Percentiles rank a stretch among this genome's conserved stretches.
Evolutionary conservation across 2,329 filamentous ascomycete species (phyloP).

Genomic region (Fusarium camptoceras): DNA sequence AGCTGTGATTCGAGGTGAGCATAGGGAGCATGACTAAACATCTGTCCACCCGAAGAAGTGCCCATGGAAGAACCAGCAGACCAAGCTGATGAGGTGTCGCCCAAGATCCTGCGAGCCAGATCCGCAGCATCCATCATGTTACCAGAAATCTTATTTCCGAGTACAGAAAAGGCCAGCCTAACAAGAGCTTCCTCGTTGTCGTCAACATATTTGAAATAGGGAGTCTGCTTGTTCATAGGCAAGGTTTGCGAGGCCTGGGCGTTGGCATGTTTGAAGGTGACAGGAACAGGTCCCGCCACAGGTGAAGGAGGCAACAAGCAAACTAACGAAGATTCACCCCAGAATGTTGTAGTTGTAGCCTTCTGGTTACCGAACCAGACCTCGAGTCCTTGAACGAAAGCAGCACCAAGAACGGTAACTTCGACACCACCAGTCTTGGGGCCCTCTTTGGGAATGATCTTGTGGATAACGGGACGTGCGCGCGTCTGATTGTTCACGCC

Average conservation of each 20-base stretch:
- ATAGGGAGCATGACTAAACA: constrained; percentile 57
- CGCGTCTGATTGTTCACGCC: constrained; percentile 60
- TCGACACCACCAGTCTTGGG: constrained; percentile 87
- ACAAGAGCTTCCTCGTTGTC: constrained; percentile 77
- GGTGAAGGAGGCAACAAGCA: constrained; percentile 80
- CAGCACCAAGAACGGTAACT: constrained; percentile 84
- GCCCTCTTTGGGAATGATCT: constrained; percentile 85
- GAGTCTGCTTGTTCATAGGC: constrained; percentile 56
- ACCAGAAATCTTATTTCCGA: constrained; percentile 73
- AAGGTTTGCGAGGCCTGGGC: constrained; percentile 53
- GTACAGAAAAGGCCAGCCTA: constrained; percentile 72
- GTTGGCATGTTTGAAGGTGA: constrained; percentile 72
- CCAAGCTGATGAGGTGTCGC: constrained; percentile 61
- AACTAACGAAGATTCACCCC: constrained; percentile 83
- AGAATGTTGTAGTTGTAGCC: constrained; percentile 80
- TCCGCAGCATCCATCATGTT: constrained; percentile 71
- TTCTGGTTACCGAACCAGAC: constrained; percentile 82
- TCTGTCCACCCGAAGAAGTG: constrained; percentile 58
- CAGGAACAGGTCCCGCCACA: constrained; percentile 74
- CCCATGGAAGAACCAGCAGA: constrained; percentile 56
- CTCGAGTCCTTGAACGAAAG: constrained; percentile 80
- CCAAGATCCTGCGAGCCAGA: constrained; percentile 70
- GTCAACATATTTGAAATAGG: constrained; percentile 78
- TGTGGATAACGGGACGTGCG: constrained; percentile 73
- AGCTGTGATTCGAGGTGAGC: constrained; percentile 74